Percentiles rank a stretch among this genome's conserved stretches.
Conservation (phyloP, 805 yeast genomes). For the Nadsonia fulvescens region DNA sequence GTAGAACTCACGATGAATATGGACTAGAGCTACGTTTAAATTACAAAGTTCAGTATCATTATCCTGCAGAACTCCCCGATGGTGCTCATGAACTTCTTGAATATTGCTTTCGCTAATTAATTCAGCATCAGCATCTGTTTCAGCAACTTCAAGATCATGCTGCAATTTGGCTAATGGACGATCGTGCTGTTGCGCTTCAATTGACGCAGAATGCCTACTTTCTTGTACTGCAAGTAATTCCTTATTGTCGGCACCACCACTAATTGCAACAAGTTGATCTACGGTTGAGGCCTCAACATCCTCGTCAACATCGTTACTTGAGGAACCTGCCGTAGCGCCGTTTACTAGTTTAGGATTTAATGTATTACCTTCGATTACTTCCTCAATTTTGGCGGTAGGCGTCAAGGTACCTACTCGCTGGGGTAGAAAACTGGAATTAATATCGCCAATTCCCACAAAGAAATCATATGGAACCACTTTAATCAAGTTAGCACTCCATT, state of each 20-base stretch:
- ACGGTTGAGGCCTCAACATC: constrained; percentile 14
- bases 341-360: constrained; percentile 14
- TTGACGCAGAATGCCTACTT: constrained; percentile 43
- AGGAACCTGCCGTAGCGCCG: constrained; percentile 10
- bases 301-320: background rate
- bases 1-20: constrained; percentile 55
- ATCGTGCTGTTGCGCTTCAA: constrained; percentile 66
- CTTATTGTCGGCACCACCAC: constrained; percentile 28
- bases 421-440: constrained; percentile 82
- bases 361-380: constrained; percentile 12
- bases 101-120: constrained; percentile 4
- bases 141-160: constrained; percentile 28
- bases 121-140: constrained; percentile 1
- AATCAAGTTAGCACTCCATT: constrained; percentile 81
- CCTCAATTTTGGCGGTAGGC: constrained; percentile 9
- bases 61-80: constrained; percentile 42
- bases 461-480: constrained; percentile 92
- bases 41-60: constrained; percentile 63
- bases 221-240: constrained; percentile 31
- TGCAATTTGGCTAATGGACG: constrained; percentile 76
- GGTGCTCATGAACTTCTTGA: constrained; percentile 5
- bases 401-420: constrained; percentile 29
- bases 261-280: constrained; percentile 9
- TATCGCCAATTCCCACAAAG: constrained; percentile 94
- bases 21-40: constrained; percentile 40